Percentiles rank a stretch among this genome's conserved stretches.
phyloP scores from a whole-genome alignment of 2,329 filamentous ascomycete genomes.

The Neofusicoccum laricinum region DNA sequence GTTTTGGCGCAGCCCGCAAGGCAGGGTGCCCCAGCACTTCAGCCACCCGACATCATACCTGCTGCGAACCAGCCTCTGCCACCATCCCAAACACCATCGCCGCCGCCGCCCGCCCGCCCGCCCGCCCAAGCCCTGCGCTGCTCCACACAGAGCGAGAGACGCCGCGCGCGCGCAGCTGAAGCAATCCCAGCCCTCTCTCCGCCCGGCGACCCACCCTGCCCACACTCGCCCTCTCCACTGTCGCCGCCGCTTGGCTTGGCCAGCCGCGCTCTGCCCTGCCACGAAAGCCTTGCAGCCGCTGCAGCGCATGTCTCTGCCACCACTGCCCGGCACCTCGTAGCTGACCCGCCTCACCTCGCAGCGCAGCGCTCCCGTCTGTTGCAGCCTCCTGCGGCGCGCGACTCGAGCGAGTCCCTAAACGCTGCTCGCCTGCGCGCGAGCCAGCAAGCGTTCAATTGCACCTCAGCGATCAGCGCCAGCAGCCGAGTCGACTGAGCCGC shows the following conservation, averaged over 20 bases:
- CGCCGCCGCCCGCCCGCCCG: not conserved
- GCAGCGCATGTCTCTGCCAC: conserved; percentile 12
- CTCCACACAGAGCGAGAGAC: not conserved
- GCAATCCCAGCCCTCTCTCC: not conserved
- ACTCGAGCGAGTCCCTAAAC: not conserved
- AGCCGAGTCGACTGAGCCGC: conserved; percentile 12
- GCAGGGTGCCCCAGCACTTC: not conserved
- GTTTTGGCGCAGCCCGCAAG: not conserved
- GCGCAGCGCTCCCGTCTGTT: not conserved
- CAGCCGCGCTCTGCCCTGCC: not conserved
- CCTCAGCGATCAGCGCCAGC: conserved; percentile 13
- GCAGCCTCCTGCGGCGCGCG: conserved; percentile 6
- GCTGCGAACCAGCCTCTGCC: not conserved
- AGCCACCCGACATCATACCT: conserved; percentile 4
- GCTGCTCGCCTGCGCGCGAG: conserved; percentile 9
- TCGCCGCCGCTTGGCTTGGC: not conserved
- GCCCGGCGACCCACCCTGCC: not conserved
- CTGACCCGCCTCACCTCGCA: conserved; percentile 1
- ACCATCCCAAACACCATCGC: not conserved
- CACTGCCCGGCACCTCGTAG: conserved; percentile 4
- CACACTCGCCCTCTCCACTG: not conserved
- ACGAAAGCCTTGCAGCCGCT: conserved; percentile 13
- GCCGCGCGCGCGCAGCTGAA: not conserved
- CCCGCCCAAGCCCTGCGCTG: not conserved
- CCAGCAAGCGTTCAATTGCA: conserved; percentile 15